These are phyloP conservation scores for Lanmaoa rubissima DNA, from an alignment of 768 basidiomycete species.

Conservation along the genomic window DNA sequence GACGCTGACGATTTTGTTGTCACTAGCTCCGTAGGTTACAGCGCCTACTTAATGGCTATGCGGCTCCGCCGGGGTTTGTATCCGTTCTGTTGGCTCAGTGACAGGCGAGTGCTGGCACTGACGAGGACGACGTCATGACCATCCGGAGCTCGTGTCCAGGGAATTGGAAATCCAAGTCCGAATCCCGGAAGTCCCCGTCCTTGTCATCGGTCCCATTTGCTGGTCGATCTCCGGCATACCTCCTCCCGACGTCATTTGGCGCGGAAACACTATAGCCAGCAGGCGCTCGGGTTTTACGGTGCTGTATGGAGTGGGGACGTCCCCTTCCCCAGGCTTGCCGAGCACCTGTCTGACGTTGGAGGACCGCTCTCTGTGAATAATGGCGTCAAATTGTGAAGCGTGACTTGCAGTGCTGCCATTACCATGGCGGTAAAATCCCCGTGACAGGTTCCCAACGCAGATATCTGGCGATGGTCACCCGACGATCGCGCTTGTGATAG, in stretches of 20 bases:
- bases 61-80: conserved; percentile 44
- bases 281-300: background rate
- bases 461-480: background rate
- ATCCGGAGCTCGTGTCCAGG: background rate
- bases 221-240: background rate
- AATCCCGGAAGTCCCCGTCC: background rate
- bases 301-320: too few species aligned
- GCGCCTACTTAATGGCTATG: conserved; percentile 22
- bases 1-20: background rate
- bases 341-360: background rate
- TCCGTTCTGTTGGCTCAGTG: conserved; percentile 17
- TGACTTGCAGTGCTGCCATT: conserved; percentile 12
- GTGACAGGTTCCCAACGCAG: conserved; percentile 17
- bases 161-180: conserved; percentile 37
- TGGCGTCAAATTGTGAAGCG: conserved; percentile 8
- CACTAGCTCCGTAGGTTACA: background rate
- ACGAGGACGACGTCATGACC: conserved; percentile 19
- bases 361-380: conserved; percentile 23
- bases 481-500: conserved; percentile 42
- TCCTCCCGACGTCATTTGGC: background rate
- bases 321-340: background rate
- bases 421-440: conserved; percentile 28
- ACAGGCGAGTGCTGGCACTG: background rate
- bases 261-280: background rate
- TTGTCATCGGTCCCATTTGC: background rate